Base-by-base conservation (phyloP, 2,329 filamentous ascomycete species). In the Colletotrichum sp. region DNA sequence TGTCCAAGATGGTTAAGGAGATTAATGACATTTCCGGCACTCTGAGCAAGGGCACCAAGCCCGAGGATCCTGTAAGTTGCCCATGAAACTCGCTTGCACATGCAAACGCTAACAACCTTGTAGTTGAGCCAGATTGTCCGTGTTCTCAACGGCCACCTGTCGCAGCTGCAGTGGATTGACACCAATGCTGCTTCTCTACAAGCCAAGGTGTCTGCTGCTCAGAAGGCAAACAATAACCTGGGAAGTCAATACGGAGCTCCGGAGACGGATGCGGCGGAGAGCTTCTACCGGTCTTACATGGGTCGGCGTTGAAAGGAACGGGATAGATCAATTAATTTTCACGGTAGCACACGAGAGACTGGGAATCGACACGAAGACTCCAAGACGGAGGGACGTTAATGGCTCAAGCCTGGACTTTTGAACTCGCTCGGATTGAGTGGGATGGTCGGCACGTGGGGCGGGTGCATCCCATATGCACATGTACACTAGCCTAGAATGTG, bases 1-100 rank as follows among this genome's bases (percentile, higher is more conserved):
- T 99, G 78, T 93, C 92, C 64, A 96, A 95, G 86, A 99, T 99
- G 96, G 98, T 99, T 80, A 96, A 98, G 83, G 97, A 99, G 85
- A 98, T 99, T 83, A 99, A 99, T 83, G 92, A 93, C 79, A 96
- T 98, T 77, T 97, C 95, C n/a, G 91, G 94, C 71, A 95, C 93
- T 28, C 87, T 99, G 79, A 96, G 93, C 89, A 98, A 98, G 90
- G 95, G 94, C 74, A 94, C 91, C 85, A 98, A 98, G 85, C 92
- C 95, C 32, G 95, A 97, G 83, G 95, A 97, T 85, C 95, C 95
- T 79, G 95, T 97, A 90, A 86, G 93, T 90, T 72, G 26, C 71
- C 38, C 36, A 52, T 10, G 6, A 9, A 65, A 34, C 12, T n/a
- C n/a, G 12, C 3, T 24, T 9, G 16, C 4, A n/a, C 8, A 24